A percentile compares a stretch with the other conserved stretches of the same genome.
phyloP scores from a whole-genome alignment of 768 basidiomycete genomes.

The Candolleomyces eurysporus region DNA sequence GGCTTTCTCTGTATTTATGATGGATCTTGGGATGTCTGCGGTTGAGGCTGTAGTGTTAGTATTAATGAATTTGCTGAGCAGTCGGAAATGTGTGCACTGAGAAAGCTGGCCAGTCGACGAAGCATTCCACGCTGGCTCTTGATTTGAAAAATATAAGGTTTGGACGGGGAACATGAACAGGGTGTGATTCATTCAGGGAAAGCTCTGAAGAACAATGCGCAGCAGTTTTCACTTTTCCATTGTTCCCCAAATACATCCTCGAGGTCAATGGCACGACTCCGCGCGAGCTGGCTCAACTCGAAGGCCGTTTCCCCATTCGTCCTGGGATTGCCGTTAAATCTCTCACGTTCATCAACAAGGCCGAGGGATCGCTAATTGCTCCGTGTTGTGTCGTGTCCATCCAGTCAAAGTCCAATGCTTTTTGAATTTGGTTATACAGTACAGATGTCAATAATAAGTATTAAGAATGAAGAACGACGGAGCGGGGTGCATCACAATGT shows the following conservation, averaged over 20 bases:
- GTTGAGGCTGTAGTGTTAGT: background rate
- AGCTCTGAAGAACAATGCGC: background rate
- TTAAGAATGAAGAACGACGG: background rate
- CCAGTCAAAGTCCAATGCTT: background rate
- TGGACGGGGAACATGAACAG: no score
- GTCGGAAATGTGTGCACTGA: no score
- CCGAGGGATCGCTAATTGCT: background rate
- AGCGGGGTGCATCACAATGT: background rate
- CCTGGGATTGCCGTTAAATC: background rate
- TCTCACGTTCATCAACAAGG: slow-evolving; percentile 2
- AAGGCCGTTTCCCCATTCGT: background rate
- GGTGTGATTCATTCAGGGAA: background rate
- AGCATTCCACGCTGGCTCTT: background rate
- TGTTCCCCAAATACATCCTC: background rate
- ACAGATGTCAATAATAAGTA: background rate
- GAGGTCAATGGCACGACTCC: background rate
- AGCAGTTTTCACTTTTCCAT: background rate
- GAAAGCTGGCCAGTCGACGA: no score
- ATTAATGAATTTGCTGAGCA: no score
- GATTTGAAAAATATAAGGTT: no score
- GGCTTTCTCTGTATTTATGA: background rate
- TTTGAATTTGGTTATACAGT: background rate
- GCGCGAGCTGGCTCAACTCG: background rate
- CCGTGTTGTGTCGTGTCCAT: background rate
- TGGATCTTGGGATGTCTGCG: background rate